Base-by-base conservation (phyloP, 2,329 filamentous ascomycete species). In the Ceratocystis albifundus region DNA sequence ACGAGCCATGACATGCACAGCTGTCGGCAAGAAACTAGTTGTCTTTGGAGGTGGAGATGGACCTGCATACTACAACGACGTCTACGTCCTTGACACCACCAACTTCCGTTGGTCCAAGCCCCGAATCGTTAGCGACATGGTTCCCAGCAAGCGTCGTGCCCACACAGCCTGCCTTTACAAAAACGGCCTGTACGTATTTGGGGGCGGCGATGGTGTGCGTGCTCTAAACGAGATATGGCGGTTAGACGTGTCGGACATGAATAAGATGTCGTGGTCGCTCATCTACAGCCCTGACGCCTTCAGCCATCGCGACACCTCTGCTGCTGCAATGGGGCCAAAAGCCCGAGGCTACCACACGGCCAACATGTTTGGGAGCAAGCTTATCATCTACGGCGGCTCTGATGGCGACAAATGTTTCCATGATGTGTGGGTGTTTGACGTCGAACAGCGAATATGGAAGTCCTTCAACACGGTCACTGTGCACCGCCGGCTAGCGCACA, bases 161-260 rank as follows among this genome's bases (percentile, higher is more conserved):
- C 86, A 88, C 72, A 88, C 86, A 2, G 85, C 86, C n/a, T 88
- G 86, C 70, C 75, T 88, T 22, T 87, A 88, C 75, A 85, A 86
- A 73, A 87, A 84, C 70, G 85, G 86, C 32, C 84, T 88, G 70
- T 88, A 88, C 72, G 77, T 88, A n/a, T 88, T 88, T 72, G 86
- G 86, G 36, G 86, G 86, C 61, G 86, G 86, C 50, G 86, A 88
- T 72, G 86, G 86, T 57, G 83, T 87, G n/a, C 79, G 84, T 61
- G 86, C 86, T 4, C 77, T 88, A 66, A 88, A 88, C 72, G 86
- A 88, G 71, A 84, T 88, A 22, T 88, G 86, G 86, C 78, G 86
- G n/a, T 79, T 88, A 17, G 86, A 88, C 71, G 86, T 88, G 45
- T 80, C 80, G 69, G 86, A 88, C 71, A 77, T 81, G 64, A 80